Base-by-base conservation (phyloP, 2,329 filamentous ascomycete species). In the Xylariaceae sp. region DNA sequence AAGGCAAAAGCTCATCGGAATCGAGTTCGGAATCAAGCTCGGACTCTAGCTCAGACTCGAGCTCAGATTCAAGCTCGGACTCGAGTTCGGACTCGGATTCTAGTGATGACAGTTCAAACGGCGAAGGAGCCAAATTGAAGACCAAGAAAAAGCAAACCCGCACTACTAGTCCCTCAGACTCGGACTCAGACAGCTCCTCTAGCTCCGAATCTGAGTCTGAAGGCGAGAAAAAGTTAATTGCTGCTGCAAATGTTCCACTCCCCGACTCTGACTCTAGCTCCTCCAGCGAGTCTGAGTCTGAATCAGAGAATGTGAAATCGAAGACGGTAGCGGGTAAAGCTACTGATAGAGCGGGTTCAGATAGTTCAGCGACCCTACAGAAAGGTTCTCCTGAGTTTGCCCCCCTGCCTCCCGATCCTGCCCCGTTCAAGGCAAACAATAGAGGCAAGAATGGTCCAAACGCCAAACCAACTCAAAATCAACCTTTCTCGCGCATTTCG, bases 401-500 rank as follows among this genome's bases (percentile, higher is more conserved):
- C 0, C 80, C 80, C 29, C 74, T 82, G 43, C 80, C 80, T 12
- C 80, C 80, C 2, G 74, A 80, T 63, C 78, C 78, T n/a, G 56
- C 47, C 22, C 56, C 57, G 49, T 67, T 67, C 61, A 80, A 79
- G 66, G 70, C 71, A 58, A 77, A 70, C 21, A 70, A 68, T 55
- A 52, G 65, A 45, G 56, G 64, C 41, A 63, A 65, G 56, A 62
- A 62, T 54, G 59, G 62, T 69, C 62, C 64, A 65, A 63, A 70
- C 63, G 47, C 67, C 59, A 54, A 67, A 26, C 26, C n/a, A 60
- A 74, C 78, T 72, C 77, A 74, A 60, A 85, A 79, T 69, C 80
- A 80, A 70, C 91, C 80, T 61, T 96, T 88, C 76, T 95, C 83
- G 57, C 89, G 85, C 65, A 89, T 89, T 68, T 83, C 83, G 67